These are phyloP conservation scores for Naganishia cerealis DNA, from an alignment of 1,284 basidiomycete species.

Conservation along the genomic window DNA sequence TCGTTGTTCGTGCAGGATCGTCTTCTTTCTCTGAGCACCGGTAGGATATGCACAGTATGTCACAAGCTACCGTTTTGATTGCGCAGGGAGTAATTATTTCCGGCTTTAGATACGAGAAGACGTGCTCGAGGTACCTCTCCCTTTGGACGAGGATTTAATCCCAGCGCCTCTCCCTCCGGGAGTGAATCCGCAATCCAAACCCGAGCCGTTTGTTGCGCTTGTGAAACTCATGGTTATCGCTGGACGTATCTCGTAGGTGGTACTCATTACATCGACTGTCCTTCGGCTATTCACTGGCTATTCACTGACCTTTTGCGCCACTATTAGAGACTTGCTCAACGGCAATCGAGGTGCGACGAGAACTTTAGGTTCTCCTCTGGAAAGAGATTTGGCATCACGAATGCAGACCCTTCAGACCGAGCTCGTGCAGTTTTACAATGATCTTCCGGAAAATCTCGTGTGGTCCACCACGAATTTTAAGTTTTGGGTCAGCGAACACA, in stretches of 20 bases:
- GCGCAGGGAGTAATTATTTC: not conserved
- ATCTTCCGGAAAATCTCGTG: conserved; percentile 50
- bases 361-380: conserved; percentile 47
- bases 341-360: conserved; percentile 51
- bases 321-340: conserved; percentile 52
- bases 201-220: conserved; percentile 53
- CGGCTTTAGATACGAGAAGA: conserved; percentile 53
- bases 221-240: conserved; percentile 56
- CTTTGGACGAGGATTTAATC: conserved; percentile 53
- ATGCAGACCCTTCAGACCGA: conserved; percentile 52
- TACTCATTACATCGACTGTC: too few species aligned
- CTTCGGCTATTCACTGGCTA: not conserved
- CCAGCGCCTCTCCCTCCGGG: conserved; percentile 46
- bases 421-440: conserved; percentile 53
- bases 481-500: conserved; percentile 47
- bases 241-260: conserved; percentile 47
- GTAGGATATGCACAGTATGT: conserved; percentile 38
- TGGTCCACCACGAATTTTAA: conserved; percentile 56
- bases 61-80: too few species aligned
- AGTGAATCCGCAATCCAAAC: conserved; percentile 39
- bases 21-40: conserved; percentile 53
- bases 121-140: conserved; percentile 55
- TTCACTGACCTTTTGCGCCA: not conserved
- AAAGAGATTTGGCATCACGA: conserved; percentile 12
- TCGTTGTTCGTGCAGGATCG: conserved; percentile 55